Conservation (phyloP, 345 rosid genomes). For the Gossypium arboreum region DNA sequence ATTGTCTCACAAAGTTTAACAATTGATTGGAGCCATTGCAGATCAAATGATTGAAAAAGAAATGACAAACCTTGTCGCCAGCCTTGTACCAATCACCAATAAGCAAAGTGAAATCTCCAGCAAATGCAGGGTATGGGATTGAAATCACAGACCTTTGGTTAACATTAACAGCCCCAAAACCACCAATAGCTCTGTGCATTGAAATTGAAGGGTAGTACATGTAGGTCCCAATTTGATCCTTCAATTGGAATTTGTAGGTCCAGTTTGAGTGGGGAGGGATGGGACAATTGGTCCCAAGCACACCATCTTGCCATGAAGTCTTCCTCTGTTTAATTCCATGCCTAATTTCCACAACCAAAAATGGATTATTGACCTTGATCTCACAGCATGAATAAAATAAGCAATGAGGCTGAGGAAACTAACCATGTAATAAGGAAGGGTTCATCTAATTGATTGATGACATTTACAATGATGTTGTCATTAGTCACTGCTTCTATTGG, state of each 20-base stretch:
- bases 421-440: constrained; percentile 84
- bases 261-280: constrained; percentile 66
- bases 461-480: constrained; percentile 68
- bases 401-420: neutral
- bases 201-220: constrained; percentile 64
- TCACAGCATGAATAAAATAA: neutral
- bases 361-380: neutral
- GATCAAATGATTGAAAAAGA: neutral
- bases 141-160: constrained; percentile 51
- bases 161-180: constrained; percentile 55
- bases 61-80: constrained; percentile 44
- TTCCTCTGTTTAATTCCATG: constrained; percentile 69
- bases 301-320: constrained; percentile 84
- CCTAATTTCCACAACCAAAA: constrained; percentile 32
- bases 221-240: constrained; percentile 77
- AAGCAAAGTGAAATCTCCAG: constrained; percentile 61
- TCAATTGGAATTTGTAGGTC: constrained; percentile 76
- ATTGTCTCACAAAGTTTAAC: neutral
- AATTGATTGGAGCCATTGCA: neutral
- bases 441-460: constrained; percentile 63
- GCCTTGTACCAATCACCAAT: constrained; percentile 61
- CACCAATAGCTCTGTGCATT: constrained; percentile 73
- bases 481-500: constrained; percentile 69
- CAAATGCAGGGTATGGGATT: constrained; percentile 48
- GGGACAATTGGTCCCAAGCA: constrained; percentile 88